Percentiles rank a stretch among this genome's conserved stretches.
Evolutionary conservation across 164 flowering plant genomes (phyloP).

Genomic region (Nelumbo lutea): DNA sequence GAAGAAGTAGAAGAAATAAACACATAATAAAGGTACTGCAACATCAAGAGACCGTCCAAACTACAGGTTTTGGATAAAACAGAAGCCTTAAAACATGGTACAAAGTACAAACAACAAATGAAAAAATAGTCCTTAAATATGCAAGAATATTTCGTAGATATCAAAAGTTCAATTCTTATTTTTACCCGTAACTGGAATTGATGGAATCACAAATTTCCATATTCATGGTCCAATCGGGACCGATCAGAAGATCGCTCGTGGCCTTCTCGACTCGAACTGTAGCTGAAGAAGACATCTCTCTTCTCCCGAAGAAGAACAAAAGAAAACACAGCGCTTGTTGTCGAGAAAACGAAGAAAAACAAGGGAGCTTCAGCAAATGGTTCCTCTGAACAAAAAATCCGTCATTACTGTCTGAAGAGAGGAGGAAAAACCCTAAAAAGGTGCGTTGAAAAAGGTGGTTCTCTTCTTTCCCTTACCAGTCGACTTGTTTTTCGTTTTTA

Average conservation of each 20-base stretch:
- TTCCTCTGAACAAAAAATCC: too few species aligned
- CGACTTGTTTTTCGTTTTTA: neutral
- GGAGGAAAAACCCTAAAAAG: neutral
- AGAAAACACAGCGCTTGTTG: neutral
- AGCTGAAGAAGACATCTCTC: slow-evolving; percentile 41
- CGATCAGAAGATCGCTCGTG: slow-evolving; percentile 72
- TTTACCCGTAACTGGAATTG: slow-evolving; percentile 57
- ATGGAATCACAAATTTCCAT: slow-evolving; percentile 69
- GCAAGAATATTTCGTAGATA: neutral
- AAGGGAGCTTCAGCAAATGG: too few species aligned
- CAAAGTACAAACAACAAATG: neutral
- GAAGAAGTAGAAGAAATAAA: too few species aligned
- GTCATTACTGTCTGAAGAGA: neutral
- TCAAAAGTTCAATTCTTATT: neutral
- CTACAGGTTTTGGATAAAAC: neutral
- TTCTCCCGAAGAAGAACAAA: neutral
- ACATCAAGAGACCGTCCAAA: neutral
- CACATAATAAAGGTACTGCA: neutral
- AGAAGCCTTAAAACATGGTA: neutral
- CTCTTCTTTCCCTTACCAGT: neutral
- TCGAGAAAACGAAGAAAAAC: neutral
- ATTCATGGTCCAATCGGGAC: slow-evolving; percentile 85
- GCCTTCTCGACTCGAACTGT: slow-evolving; percentile 74
- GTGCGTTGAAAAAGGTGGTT: neutral
- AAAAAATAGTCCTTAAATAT: neutral